These are phyloP conservation scores for Scedosporium minutisporum DNA, from an alignment of 2,329 filamentous ascomycete species.

Conservation along the genomic window DNA sequence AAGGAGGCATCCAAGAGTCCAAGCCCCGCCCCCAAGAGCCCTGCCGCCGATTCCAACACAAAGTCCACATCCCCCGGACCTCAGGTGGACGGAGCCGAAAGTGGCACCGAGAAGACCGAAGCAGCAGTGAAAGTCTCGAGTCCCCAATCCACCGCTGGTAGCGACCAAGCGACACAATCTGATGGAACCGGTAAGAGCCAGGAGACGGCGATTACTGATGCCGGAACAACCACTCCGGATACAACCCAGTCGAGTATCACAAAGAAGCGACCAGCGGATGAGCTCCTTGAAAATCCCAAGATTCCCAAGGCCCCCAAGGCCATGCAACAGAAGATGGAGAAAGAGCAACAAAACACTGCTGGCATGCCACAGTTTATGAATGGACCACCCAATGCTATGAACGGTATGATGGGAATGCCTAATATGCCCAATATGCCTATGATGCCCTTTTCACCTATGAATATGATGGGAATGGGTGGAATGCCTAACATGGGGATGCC, in stretches of 20 bases:
- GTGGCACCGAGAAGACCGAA: constrained; percentile 9
- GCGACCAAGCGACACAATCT: constrained; percentile 1
- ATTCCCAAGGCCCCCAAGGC: constrained; percentile 55
- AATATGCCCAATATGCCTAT: constrained; percentile 29
- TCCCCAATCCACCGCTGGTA: not conserved
- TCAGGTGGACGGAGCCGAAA: constrained; percentile 7
- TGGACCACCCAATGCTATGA: constrained; percentile 20
- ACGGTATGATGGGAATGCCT: constrained; percentile 27
- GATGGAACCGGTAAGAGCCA: not conserved
- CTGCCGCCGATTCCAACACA: not conserved
- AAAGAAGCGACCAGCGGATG: constrained; percentile 79
- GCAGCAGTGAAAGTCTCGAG: constrained; percentile 9
- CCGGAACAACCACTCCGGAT: not conserved
- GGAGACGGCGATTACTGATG: constrained; percentile 1
- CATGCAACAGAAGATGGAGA: constrained; percentile 48
- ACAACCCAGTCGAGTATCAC: constrained; percentile 23
- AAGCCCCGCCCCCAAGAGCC: constrained; percentile 21
- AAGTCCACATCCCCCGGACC: constrained; percentile 3
- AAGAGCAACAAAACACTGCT: constrained; percentile 28
- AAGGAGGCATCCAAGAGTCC: constrained; percentile 23
- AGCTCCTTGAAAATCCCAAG: constrained; percentile 53
- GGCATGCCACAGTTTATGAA: constrained; percentile 31
- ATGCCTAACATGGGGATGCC: constrained; percentile 33
- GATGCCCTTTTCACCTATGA: constrained; percentile 17
- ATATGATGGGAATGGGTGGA: constrained; percentile 23